Percentiles rank a stretch among this genome's conserved stretches.
phyloP scores from a whole-genome alignment of 2,329 filamentous ascomycete genomes.

The Cladosporium oxysporum region DNA sequence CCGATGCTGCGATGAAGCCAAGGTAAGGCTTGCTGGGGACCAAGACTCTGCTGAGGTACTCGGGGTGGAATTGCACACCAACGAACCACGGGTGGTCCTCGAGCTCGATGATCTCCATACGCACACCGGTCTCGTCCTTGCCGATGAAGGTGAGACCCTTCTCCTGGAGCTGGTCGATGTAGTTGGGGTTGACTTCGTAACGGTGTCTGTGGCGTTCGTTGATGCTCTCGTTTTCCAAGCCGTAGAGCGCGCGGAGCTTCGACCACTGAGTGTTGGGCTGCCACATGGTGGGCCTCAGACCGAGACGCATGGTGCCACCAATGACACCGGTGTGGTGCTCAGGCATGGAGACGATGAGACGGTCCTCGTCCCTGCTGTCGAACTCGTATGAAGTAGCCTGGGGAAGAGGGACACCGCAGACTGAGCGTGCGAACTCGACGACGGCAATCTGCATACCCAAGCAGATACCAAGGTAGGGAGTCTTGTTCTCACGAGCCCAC shows the following conservation, averaged over 20 bases:
- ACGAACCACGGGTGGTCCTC: constrained; percentile 84
- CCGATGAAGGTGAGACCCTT: constrained; percentile 75
- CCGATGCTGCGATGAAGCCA: constrained; percentile 78
- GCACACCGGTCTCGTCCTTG: constrained; percentile 74
- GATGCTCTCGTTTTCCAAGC: constrained; percentile 47
- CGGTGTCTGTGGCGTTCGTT: constrained; percentile 81
- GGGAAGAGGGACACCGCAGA: constrained; percentile 61
- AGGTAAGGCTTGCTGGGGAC: constrained; percentile 74
- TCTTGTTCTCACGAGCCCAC: constrained; percentile 80
- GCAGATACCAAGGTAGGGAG: constrained; percentile 86
- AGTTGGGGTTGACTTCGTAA: constrained; percentile 85
- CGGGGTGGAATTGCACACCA: constrained; percentile 85
- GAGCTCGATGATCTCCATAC: constrained; percentile 83
- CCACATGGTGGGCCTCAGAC: constrained; percentile 73
- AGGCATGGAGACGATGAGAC: constrained; percentile 88
- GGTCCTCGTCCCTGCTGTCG: constrained; percentile 61
- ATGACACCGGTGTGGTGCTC: constrained; percentile 75
- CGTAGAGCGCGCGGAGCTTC: constrained; percentile 74
- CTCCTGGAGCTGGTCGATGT: constrained; percentile 67
- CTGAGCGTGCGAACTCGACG: constrained; percentile 79
- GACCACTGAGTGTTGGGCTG: constrained; percentile 76
- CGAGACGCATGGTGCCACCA: constrained; percentile 86
- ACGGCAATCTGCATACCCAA: constrained; percentile 92
- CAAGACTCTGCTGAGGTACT: constrained; percentile 77
- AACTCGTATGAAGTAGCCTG: constrained; percentile 60